Evolutionary conservation across 768 basidiomycete species (phyloP).

Genomic region (Lentinula boryana): DNA sequence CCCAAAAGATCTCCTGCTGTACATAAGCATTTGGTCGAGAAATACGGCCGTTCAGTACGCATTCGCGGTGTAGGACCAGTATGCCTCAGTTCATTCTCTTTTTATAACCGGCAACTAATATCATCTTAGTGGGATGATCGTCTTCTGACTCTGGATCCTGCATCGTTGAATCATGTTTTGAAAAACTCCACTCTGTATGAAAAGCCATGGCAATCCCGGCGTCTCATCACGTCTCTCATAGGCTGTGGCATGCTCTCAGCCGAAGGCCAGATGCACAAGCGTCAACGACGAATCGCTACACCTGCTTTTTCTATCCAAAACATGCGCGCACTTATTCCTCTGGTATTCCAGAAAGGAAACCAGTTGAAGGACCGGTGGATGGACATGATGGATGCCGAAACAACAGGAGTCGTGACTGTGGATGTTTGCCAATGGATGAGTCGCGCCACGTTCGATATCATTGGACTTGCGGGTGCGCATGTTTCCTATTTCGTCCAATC

Average conservation of each 20-base stretch:
- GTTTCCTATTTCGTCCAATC: neutral
- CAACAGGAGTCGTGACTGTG: constrained; percentile 31
- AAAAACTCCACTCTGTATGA: constrained; percentile 70
- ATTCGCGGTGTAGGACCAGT: constrained; percentile 67
- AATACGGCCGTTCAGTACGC: constrained; percentile 66
- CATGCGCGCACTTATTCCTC: constrained; percentile 61
- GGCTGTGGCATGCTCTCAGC: constrained; percentile 80
- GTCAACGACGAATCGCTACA: constrained; percentile 71
- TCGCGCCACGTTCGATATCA: constrained; percentile 84
- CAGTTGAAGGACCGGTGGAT: constrained; percentile 60
- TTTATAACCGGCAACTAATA: neutral
- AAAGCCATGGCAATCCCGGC: constrained; percentile 79
- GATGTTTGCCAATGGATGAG: constrained; percentile 82
- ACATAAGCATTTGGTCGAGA: constrained; percentile 46
- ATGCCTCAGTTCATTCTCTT: constrained; percentile 22
- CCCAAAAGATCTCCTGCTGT: constrained; percentile 45
- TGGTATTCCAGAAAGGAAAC: constrained; percentile 64
- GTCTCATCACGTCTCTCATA: constrained; percentile 69
- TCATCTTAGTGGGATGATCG: constrained; percentile 65
- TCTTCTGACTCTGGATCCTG: constrained; percentile 75
- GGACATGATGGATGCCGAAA: constrained; percentile 32
- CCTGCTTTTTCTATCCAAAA: constrained; percentile 82
- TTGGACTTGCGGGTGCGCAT: constrained; percentile 73
- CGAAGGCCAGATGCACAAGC: constrained; percentile 72
- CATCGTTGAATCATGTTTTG: constrained; percentile 67